Conservation (phyloP, 306 rosid species). For the Vicia villosa region DNA sequence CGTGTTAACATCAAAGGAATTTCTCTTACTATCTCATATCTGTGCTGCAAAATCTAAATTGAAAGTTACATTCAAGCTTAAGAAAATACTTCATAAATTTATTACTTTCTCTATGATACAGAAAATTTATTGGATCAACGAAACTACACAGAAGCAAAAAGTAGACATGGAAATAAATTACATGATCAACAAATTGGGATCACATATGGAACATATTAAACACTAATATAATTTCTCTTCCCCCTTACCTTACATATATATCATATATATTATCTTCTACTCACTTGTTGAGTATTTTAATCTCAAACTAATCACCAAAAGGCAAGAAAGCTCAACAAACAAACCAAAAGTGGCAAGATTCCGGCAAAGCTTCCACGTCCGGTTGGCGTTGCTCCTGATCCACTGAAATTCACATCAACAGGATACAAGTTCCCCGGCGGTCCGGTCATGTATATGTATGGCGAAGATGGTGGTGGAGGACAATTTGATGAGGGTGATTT, state of each 20-base stretch:
- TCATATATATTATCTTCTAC: neutral
- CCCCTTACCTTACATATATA: constrained; percentile 17
- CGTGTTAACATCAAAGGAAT: too few relatives aligned
- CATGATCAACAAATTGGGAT: constrained; percentile 23
- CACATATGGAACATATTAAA: constrained; percentile 17
- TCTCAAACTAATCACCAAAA: constrained; percentile 33
- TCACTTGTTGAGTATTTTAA: neutral
- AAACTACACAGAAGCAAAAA: neutral
- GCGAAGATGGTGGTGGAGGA: constrained; percentile 46
- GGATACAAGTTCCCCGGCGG: constrained; percentile 52
- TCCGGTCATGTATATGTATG: constrained; percentile 37
- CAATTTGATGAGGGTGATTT: constrained; percentile 37
- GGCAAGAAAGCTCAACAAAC: constrained; percentile 25
- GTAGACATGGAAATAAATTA: neutral
- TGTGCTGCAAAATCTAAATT: neutral
- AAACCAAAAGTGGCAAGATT: constrained; percentile 33
- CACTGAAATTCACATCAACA: constrained; percentile 38
- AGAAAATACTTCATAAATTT: neutral
- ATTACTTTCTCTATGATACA: neutral
- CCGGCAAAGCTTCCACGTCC: neutral
- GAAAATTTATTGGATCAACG: neutral
- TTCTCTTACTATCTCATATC: too few relatives aligned
- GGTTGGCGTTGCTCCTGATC: constrained; percentile 6
- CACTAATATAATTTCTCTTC: constrained; percentile 27
- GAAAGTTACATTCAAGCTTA: neutral